Evolutionary conservation across 768 basidiomycete species (phyloP), one percentile per base, ranked within the genome.

Genomic region (Rhizopogon rudus): DNA sequence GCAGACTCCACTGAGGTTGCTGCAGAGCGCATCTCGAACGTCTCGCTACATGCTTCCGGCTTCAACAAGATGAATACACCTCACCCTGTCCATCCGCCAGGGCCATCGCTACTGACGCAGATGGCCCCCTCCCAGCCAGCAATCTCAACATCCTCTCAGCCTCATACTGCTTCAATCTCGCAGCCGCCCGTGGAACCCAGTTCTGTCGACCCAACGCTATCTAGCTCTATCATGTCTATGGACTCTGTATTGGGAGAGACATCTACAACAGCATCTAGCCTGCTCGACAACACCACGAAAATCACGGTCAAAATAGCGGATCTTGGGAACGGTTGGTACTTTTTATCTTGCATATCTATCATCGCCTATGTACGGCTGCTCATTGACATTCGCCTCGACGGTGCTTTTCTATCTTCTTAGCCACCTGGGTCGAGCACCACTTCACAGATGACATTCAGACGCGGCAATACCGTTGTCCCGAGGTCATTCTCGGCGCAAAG

Each of bases 221-320:
- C 65, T 40, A 66, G 64, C 29, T 70, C 69, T 22, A 53, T 59
- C 42, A 60, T 67, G 43, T 59, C 68, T 8, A 61, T 64, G 39
- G 67, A 67, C 52, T 67, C 70, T n/a, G 56, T 64, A 0, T 53
- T 66, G 25, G 69, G 31, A 12, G 67, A 57, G 50, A 59, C 62
- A 6, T 68, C 67, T 9, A 54, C 62, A n/a, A 40, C 53, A 4
- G 13, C 35, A 5, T 68, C 71, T n/a, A 70, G 67, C 40, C 48
- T 65, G n/a, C 57, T 69, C 28, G 75, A 75, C 51, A 69, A 68
- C 16, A 57, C 63, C 53, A 84, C 91, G 65, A 83, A 83, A 67
- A 97, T 98, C 58, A 98, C 94, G 6, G 97, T 99, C 51, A 98
- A 98, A 80, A 98, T 99, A 66, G 97, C 96, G 31, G 97, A 99